These are phyloP conservation scores for Ceriops decandra DNA, from an alignment of 345 rosid species.

Conservation along the genomic window DNA sequence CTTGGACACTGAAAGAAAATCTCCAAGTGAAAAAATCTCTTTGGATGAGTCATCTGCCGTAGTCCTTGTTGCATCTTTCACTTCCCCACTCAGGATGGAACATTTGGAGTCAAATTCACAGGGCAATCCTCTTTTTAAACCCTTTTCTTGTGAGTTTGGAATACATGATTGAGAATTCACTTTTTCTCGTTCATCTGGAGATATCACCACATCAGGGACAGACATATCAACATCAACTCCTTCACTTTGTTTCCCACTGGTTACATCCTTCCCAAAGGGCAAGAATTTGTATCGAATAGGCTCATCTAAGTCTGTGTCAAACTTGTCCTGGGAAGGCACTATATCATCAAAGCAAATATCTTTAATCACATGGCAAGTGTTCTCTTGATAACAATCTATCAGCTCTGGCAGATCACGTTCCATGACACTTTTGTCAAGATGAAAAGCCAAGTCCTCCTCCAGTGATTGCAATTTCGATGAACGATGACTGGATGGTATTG, in stretches of 20 bases:
- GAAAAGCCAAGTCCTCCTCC: neutral
- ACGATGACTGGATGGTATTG: neutral
- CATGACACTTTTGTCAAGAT: neutral
- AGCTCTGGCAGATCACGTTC: slow-evolving; percentile 63
- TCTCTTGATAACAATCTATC: slow-evolving; percentile 64
- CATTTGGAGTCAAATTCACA: slow-evolving; percentile 11
- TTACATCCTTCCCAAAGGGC: slow-evolving; percentile 29
- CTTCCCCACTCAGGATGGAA: slow-evolving; percentile 14
- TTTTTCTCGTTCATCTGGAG: slow-evolving; percentile 22
- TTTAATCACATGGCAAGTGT: slow-evolving; percentile 50
- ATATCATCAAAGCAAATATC: slow-evolving; percentile 79
- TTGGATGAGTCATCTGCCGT: slow-evolving; percentile 15
- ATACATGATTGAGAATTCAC: neutral
- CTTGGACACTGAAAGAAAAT: slow-evolving; percentile 36
- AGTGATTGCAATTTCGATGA: neutral
- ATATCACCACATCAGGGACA: slow-evolving; percentile 14
- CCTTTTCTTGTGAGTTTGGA: slow-evolving; percentile 6
- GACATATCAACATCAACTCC: slow-evolving; percentile 12
- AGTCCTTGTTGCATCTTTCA: slow-evolving; percentile 16
- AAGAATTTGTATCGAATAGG: slow-evolving; percentile 14
- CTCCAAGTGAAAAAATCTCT: slow-evolving; percentile 41
- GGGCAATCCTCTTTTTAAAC: slow-evolving; percentile 1
- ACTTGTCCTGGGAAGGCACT: slow-evolving; percentile 50
- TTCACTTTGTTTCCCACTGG: slow-evolving; percentile 9
- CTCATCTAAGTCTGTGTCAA: slow-evolving; percentile 31